phyloP scores from a whole-genome alignment of 176 grass and related monocot species.

The Triticum urartu region DNA sequence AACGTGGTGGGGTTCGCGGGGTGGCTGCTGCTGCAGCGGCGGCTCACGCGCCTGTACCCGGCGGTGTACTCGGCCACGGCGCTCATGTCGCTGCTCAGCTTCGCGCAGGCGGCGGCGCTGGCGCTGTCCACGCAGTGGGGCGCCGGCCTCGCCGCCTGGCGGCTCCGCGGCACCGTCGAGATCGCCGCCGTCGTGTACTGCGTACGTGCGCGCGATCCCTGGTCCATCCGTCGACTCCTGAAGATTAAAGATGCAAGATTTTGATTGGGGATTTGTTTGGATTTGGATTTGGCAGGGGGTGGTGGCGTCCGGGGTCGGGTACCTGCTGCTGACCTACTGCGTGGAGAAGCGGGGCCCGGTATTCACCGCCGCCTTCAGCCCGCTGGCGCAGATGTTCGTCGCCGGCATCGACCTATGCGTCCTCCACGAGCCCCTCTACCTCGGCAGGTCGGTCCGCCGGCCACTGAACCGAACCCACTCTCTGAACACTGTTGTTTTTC shows the following conservation, averaged over 20 bases:
- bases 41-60: slow-evolving; percentile 60
- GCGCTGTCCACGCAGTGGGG: slow-evolving; percentile 40
- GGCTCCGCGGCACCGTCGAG: slow-evolving; percentile 52
- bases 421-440: slow-evolving; percentile 71
- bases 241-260: neutral
- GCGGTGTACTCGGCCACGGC: slow-evolving; percentile 70
- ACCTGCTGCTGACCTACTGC: slow-evolving; percentile 77
- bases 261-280: too few relatives aligned
- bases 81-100: slow-evolving; percentile 72
- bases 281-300: slow-evolving; percentile 50
- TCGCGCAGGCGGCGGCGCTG: slow-evolving; percentile 56
- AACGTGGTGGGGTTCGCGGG: slow-evolving; percentile 51
- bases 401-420: slow-evolving; percentile 61
- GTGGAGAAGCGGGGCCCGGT: slow-evolving; percentile 89
- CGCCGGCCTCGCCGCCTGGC: slow-evolving; percentile 46
- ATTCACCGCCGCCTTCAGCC: slow-evolving; percentile 90
- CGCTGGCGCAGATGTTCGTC: slow-evolving; percentile 79
- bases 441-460: slow-evolving; percentile 66
- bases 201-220: neutral
- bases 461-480: too few relatives aligned
- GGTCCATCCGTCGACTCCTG: neutral
- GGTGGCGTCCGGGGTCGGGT: slow-evolving; percentile 71
- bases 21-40: slow-evolving; percentile 75
- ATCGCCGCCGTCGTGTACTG: slow-evolving; percentile 53
- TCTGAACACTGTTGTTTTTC: neutral